phyloP scores from a whole-genome alignment of 306 rosid species.

The Hippophae tibetana region DNA sequence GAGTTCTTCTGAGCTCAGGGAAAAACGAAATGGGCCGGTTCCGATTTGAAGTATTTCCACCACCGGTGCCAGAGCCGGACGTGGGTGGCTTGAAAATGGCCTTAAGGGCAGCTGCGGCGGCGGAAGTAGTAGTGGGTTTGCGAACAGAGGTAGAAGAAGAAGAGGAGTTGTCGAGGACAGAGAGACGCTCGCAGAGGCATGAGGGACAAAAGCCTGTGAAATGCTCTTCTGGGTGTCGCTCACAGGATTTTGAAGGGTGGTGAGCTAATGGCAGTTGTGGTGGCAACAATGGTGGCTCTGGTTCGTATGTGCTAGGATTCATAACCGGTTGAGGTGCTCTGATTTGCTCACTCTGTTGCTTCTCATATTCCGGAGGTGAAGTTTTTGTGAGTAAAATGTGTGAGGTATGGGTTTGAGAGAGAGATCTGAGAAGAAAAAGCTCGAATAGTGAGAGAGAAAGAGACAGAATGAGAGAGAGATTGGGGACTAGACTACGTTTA shows the following conservation, averaged over 20 bases:
- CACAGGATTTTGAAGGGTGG: conserved; percentile 75
- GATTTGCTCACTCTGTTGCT: conserved; percentile 28
- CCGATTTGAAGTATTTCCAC: conserved; percentile 6
- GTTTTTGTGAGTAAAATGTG: too few relatives aligned
- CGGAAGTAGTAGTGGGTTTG: conserved; percentile 64
- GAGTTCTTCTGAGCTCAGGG: conserved; percentile 89
- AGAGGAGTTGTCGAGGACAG: conserved; percentile 60
- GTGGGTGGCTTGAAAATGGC: conserved; percentile 71
- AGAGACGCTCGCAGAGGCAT: conserved; percentile 99
- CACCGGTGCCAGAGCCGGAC: conserved; percentile 24
- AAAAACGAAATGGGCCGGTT: conserved; percentile 43
- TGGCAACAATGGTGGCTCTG: conserved; percentile 27
- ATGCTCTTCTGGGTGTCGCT: conserved; percentile 70
- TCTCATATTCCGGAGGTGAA: conserved; percentile 53
- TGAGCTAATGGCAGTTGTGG: conserved; percentile 50
- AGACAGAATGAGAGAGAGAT: too few relatives aligned
- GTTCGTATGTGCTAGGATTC: conserved; percentile 62
- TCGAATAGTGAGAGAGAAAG: too few relatives aligned
- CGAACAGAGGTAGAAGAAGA: conserved; percentile 43
- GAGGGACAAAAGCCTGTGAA: conserved; percentile 98
- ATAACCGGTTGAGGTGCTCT: conserved; percentile 40
- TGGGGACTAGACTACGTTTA: too few relatives aligned
- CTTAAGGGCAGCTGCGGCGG: conserved; percentile 87
- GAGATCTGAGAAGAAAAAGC: too few relatives aligned
- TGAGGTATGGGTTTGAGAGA: too few relatives aligned